Percentiles rank a stretch among this genome's conserved stretches.
Conservation (phyloP, 2,329 filamentous ascomycete species). For the Trichoderma asperellum region DNA sequence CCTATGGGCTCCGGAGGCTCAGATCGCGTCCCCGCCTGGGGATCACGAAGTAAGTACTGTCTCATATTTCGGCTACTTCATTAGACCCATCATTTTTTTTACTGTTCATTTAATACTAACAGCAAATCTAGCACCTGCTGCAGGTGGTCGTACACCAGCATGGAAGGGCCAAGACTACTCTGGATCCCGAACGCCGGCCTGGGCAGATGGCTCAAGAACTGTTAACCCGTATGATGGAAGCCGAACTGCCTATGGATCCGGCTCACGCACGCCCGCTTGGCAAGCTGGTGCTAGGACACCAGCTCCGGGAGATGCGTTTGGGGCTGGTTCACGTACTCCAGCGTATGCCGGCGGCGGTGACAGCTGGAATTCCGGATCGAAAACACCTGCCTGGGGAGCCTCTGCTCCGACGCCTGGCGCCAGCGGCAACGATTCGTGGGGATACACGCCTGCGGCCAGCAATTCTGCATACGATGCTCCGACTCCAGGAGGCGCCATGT, state of each 20-base stretch:
- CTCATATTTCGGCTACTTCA: background rate
- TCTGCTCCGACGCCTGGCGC: constrained; percentile 63
- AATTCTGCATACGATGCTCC: constrained; percentile 68
- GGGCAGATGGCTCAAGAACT: constrained; percentile 69
- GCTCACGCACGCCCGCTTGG: constrained; percentile 75
- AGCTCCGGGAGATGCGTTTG: constrained; percentile 62
- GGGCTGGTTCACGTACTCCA: constrained; percentile 69
- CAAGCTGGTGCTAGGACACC: constrained; percentile 76
- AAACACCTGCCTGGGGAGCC: constrained; percentile 74
- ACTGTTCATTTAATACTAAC: constrained; percentile 34
- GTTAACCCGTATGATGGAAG: constrained; percentile 73
- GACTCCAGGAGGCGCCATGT: constrained; percentile 62
- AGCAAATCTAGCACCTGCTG: constrained; percentile 54
- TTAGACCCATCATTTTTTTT: background rate
- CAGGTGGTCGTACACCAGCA: constrained; percentile 64
- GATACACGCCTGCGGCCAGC: constrained; percentile 57
- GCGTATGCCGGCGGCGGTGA: constrained; percentile 62
- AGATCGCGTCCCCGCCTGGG: constrained; percentile 79
- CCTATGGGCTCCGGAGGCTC: constrained; percentile 63
- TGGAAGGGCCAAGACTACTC: constrained; percentile 60
- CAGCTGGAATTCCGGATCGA: constrained; percentile 69
- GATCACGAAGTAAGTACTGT: constrained; percentile 64
- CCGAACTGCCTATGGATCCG: constrained; percentile 77
- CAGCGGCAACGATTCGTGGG: constrained; percentile 63
- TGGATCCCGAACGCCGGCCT: constrained; percentile 70